These are phyloP conservation scores for Hericium coralloides DNA, from an alignment of 768 basidiomycete genomes.

Conservation along the genomic window DNA sequence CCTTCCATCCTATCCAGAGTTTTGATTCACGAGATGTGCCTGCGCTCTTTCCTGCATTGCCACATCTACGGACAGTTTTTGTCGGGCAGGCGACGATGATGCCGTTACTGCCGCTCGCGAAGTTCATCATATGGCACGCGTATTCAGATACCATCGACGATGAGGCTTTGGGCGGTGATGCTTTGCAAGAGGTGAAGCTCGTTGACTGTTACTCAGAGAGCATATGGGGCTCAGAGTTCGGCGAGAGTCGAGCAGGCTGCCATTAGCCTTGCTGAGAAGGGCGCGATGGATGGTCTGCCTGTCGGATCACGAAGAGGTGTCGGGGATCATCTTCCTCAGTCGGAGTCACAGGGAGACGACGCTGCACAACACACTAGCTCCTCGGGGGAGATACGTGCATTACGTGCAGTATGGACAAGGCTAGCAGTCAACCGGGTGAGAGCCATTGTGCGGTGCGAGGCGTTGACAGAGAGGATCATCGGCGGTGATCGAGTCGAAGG, in stretches of 20 bases:
- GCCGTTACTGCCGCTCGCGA: conserved; percentile 29
- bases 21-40: not conserved
- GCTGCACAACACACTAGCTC: no score
- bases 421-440: conserved; percentile 26
- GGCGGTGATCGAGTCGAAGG: conserved; percentile 41
- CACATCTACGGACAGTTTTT: conserved; percentile 32
- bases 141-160: no score
- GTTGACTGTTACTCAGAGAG: conserved; percentile 48
- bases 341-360: no score
- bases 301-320: not conserved
- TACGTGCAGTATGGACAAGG: not conserved
- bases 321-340: not conserved
- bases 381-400: no score
- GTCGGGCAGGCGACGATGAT: conserved; percentile 44
- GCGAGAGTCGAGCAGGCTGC: conserved; percentile 34
- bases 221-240: conserved; percentile 52
- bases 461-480: conserved; percentile 41
- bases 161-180: conserved; percentile 7
- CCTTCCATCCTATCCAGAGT: not conserved
- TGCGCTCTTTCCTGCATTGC: conserved; percentile 28
- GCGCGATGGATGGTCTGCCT: not conserved
- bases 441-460: conserved; percentile 38
- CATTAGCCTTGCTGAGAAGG: not conserved
- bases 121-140: conserved; percentile 19
- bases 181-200: conserved; percentile 28